Evolutionary conservation across 2,329 filamentous ascomycete species (phyloP), one percentile per base, ranked within the genome.

Genomic region (Penicillium polonicum): DNA sequence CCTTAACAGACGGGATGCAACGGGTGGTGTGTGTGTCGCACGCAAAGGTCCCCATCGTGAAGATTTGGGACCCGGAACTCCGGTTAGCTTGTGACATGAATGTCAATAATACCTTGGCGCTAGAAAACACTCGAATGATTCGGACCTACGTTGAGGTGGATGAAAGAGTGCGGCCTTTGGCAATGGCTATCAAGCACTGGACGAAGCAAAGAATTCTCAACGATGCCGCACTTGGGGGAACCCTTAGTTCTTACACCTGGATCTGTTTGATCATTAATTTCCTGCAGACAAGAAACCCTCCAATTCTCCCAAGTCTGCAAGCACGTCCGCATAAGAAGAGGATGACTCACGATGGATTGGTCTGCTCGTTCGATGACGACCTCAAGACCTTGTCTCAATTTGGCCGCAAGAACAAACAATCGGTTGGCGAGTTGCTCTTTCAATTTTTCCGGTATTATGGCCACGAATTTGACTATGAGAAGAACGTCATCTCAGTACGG

Each of bases 111-210:
- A 94, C 92, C 0, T 77, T 95, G 52, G 94, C 94, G 4, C 80
- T 99, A 60, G 92, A 97, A 74, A 99, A 99, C 70, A 99, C 94
- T 15, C 87, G 92, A 50, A 96, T 99, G 92, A 94, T 99, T 68
- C 91, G 92, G 72, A 96, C 92, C 0, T 99, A 99, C 76, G 91
- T 99, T 60, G 88, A 95, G 70, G 88, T 95, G 57, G 94, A 99
- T 74, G 86, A 92, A 39, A 87, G 94, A 60, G 91, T 99, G 55
- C 87, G 94, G 43, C 92, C 90, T 44, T 80, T 99, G 65, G 93
- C 94, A 17, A 97, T 99, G 91, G 90, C 96, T 60, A 85, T 99
- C 77, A 99, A 99, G 75, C 85, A 97, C 78, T 99, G 94, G 94
- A 96, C 94, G 55, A 91, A 94, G 76, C 85, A 85, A 74, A 87